These are phyloP conservation scores for Rhodotorula sp. DNA, from an alignment of 1,284 basidiomycete species.

Conservation along the genomic window DNA sequence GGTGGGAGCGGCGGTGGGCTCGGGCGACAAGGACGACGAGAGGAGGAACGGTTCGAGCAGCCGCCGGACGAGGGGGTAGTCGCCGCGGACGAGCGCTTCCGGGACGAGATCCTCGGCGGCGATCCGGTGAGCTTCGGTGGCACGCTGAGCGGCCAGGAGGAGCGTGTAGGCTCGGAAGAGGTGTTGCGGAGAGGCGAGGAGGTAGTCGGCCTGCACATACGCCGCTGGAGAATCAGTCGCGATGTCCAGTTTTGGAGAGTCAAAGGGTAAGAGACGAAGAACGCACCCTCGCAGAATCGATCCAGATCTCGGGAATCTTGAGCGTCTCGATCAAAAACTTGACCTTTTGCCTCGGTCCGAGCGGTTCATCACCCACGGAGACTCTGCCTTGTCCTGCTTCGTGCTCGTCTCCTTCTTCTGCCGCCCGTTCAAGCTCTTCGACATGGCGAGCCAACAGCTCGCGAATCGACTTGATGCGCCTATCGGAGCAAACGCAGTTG, in stretches of 20 bases:
- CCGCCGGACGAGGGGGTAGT: conserved; percentile 68
- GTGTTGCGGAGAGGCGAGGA: conserved; percentile 53
- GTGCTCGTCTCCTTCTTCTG: not conserved
- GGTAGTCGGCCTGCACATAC: conserved; percentile 61
- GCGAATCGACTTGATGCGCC: conserved; percentile 75
- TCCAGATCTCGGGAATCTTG: conserved; percentile 78
- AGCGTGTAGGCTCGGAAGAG: conserved; percentile 71
- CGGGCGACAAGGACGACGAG: conserved; percentile 53
- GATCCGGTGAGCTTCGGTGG: conserved; percentile 73
- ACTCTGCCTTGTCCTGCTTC: conserved; percentile 57
- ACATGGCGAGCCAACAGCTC: conserved; percentile 76
- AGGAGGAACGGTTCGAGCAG: conserved; percentile 69
- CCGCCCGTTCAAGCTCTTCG: conserved; percentile 55
- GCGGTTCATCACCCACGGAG: too few species aligned
- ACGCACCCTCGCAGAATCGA: conserved; percentile 77
- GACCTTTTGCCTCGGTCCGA: conserved; percentile 45
- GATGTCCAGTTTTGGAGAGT: too few species aligned
- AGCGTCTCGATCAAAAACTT: conserved; percentile 72
- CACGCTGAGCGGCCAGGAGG: conserved; percentile 68
- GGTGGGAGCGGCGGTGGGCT: conserved; percentile 45
- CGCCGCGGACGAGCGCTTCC: conserved; percentile 79
- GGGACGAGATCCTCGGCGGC: conserved; percentile 81
- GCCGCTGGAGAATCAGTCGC: too few species aligned
- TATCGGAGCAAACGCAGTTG: conserved; percentile 29
- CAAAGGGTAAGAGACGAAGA: not conserved